Evolutionary conservation across 306 rosid genomes (phyloP).

Genomic region (Gleditsia sinensis): DNA sequence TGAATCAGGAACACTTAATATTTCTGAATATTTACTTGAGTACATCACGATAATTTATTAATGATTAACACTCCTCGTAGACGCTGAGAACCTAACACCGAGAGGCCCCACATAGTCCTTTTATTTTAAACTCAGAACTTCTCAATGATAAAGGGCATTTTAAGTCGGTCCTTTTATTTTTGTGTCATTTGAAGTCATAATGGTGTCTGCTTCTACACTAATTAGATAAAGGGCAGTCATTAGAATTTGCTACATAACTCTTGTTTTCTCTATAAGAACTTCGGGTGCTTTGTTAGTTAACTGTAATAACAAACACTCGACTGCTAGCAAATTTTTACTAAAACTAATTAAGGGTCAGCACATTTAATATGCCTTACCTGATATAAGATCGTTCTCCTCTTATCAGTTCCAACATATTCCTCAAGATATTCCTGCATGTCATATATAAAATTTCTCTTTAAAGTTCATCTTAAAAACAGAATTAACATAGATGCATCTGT

Average conservation of each 20-base stretch:
- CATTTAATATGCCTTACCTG: constrained; percentile 56
- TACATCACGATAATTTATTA: background rate
- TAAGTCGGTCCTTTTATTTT: no score
- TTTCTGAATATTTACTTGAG: background rate
- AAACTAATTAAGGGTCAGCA: background rate
- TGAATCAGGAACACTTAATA: constrained; percentile 26
- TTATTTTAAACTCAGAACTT: constrained; percentile 3
- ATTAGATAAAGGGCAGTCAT: constrained; percentile 4
- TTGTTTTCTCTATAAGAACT: constrained; percentile 9
- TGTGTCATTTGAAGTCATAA: background rate
- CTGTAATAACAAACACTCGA: constrained; percentile 8
- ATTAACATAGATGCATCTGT: background rate
- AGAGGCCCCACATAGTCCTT: background rate
- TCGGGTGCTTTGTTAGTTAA: background rate
- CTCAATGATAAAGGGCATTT: background rate
- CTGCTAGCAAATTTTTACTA: background rate
- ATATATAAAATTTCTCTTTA: constrained; percentile 8
- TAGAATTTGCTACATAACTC: constrained; percentile 4
- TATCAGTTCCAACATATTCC: constrained; percentile 68
- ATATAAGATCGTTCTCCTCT: constrained; percentile 70
- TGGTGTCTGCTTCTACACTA: background rate
- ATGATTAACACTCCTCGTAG: background rate
- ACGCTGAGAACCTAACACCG: background rate
- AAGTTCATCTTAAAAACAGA: constrained; percentile 6
- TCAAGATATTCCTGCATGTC: constrained; percentile 88